Base-by-base conservation (phyloP, 352 stramenopile species). In the Phytophthora cryptogea region DNA sequence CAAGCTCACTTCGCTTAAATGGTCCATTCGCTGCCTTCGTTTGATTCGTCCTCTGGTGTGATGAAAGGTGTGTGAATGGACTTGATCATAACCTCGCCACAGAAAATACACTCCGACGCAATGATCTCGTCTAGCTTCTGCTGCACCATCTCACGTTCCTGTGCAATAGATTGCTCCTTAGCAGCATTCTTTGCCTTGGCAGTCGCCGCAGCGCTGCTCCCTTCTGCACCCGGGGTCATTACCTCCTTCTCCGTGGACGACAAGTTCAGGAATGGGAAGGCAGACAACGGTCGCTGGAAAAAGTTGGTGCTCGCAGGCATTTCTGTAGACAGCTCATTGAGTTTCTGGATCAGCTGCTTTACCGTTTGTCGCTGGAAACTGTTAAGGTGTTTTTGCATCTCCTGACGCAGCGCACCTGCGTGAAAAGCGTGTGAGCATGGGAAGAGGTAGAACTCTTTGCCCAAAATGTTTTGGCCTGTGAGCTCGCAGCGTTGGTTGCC, bases 21-120 rank as follows among this genome's bases (percentile, higher is more conserved):
- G 50, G 73, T 79, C 87, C 87, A 96, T 65, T 96, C 87, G 63
- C 61, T 76, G 36, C 85, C 86, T 65, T 96, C 87, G 9, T 72
- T 71, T 31, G 68, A 66, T 40, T 96, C 83, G 59, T 97, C 90
- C 42, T 97, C 86, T 8, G 85, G 74, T 20, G 85, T 89, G 66
- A 98, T 94, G 56, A 98, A 96, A 23, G 92, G 89, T 59, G 85
- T 70, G 62, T 96, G 86, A 57, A 98, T 95, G 44, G 90, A 97
- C 69, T 97, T 93, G 68, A 98, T 97, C 94, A 98, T 98, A 16
- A 97, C 87, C 65, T 97, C 90, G 36, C 94, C 92, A 63, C 94
- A 98, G 58, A 97, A 95, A 63, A 97, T 89, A 66, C 94, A 98
- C 72, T 98, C 94, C 37, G 90, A 96, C 23, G 94, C 92, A 33